phyloP scores from a whole-genome alignment of 2,329 filamentous ascomycete genomes.

The Trichoderma lentiforme region DNA sequence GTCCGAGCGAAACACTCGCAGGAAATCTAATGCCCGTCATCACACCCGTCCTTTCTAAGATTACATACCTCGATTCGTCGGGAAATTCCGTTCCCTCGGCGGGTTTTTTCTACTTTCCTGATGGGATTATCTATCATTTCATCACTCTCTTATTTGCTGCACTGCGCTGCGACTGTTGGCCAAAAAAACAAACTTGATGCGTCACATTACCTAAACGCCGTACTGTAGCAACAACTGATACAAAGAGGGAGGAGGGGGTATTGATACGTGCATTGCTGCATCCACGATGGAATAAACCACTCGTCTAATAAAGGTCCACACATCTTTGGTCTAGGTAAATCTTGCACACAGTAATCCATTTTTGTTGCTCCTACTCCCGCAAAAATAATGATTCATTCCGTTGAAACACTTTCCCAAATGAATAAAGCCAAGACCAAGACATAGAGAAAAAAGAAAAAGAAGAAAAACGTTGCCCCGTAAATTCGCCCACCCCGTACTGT shows the following conservation, averaged over 20 bases:
- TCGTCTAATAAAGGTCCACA: neutral
- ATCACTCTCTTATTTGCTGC: neutral
- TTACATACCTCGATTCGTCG: neutral
- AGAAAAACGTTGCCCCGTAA: neutral
- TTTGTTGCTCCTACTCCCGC: slow-evolving; percentile 8
- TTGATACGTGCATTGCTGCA: slow-evolving; percentile 14
- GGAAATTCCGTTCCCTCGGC: neutral
- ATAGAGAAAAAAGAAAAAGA: neutral
- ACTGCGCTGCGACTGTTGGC: no score
- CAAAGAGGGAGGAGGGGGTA: neutral
- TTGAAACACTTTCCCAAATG: slow-evolving; percentile 6
- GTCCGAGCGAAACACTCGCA: neutral
- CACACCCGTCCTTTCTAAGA: neutral
- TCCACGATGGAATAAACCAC: neutral
- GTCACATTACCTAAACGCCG: neutral
- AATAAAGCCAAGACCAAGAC: neutral
- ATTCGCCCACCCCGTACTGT: neutral
- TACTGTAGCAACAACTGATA: neutral
- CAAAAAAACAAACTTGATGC: neutral
- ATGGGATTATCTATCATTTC: neutral
- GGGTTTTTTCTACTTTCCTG: neutral
- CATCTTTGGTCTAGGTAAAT: neutral
- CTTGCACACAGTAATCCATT: slow-evolving; percentile 1
- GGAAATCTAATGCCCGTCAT: neutral
- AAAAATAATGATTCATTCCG: neutral